Conservation (phyloP, 495 filamentous ascomycete species). For the Melanomma pulvis-pyrius region DNA sequence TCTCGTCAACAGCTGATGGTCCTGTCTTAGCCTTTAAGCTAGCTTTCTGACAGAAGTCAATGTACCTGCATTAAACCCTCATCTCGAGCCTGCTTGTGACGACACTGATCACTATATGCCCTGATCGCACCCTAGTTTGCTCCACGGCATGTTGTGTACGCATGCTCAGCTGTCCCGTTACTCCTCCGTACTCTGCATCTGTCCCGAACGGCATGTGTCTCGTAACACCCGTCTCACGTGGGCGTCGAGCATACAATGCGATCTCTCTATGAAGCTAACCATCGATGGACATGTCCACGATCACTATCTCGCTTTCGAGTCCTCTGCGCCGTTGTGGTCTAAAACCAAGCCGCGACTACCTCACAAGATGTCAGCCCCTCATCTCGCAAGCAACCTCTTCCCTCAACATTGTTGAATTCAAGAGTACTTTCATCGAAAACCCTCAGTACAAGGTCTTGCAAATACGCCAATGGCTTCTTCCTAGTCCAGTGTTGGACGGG, state of each 20-base stretch:
- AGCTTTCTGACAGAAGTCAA: neutral
- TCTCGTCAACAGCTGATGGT: neutral
- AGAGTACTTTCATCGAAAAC: too few relatives aligned
- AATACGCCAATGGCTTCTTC: slow-evolving; percentile 6
- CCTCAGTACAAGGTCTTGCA: neutral
- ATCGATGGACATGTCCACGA: neutral
- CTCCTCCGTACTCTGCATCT: neutral
- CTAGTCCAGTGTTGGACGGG: neutral
- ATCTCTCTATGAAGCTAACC: neutral
- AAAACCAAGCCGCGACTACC: too few relatives aligned
- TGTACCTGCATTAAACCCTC: slow-evolving; percentile 16
- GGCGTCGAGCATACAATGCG: slow-evolving; percentile 9
- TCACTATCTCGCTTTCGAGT: neutral
- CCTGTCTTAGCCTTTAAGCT: slow-evolving; percentile 11
- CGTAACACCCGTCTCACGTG: neutral
- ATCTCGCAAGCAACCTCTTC: neutral
- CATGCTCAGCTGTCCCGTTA: neutral
- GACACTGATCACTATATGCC: neutral
- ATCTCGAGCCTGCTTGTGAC: neutral
- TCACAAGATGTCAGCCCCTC: neutral
- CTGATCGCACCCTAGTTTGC: neutral
- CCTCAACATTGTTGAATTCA: neutral
- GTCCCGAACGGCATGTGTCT: neutral
- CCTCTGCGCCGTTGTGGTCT: neutral
- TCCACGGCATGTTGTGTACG: slow-evolving; percentile 1